These are phyloP conservation scores for Berberis vulgaris DNA, from an alignment of 164 flowering plant species.

Conservation along the genomic window DNA sequence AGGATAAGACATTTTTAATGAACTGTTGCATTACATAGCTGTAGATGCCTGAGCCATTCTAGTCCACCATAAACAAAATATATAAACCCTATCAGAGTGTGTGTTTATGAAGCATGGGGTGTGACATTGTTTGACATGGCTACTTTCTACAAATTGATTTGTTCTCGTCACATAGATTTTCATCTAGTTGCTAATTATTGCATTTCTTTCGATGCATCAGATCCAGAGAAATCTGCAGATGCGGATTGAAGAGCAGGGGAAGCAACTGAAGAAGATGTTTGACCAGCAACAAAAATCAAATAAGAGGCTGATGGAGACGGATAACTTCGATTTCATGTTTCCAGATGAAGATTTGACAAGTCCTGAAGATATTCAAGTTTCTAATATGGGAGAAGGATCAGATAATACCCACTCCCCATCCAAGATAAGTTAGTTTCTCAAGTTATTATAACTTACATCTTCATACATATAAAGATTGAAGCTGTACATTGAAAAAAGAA, in stretches of 20 bases:
- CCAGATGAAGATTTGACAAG: slow-evolving; percentile 17
- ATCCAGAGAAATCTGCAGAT: slow-evolving; percentile 58
- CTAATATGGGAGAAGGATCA: slow-evolving; percentile 26
- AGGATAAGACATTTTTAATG: too few relatives aligned
- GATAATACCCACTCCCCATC: slow-evolving; percentile 23
- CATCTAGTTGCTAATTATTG: too few relatives aligned
- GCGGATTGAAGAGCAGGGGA: slow-evolving; percentile 79
- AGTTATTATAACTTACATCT: background rate
- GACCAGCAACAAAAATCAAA: slow-evolving; percentile 46
- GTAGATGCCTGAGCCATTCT: too few relatives aligned
- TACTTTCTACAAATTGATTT: too few relatives aligned
- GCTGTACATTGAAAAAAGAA: slow-evolving; percentile 1
- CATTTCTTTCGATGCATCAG: slow-evolving; percentile 19
- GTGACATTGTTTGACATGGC: too few relatives aligned
- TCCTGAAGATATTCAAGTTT: slow-evolving; percentile 25
- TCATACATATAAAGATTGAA: slow-evolving; percentile 1
- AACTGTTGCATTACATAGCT: too few relatives aligned
- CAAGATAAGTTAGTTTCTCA: slow-evolving; percentile 26
- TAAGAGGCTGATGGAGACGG: slow-evolving; percentile 19
- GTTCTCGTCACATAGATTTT: too few relatives aligned
- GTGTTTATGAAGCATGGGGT: too few relatives aligned
- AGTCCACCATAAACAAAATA: too few relatives aligned
- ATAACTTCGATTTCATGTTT: slow-evolving; percentile 11
- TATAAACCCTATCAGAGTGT: too few relatives aligned
- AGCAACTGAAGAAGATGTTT: slow-evolving; percentile 55